Conservation (phyloP, 1,284 basidiomycete species). For the Acaromyces ingoldii region DNA sequence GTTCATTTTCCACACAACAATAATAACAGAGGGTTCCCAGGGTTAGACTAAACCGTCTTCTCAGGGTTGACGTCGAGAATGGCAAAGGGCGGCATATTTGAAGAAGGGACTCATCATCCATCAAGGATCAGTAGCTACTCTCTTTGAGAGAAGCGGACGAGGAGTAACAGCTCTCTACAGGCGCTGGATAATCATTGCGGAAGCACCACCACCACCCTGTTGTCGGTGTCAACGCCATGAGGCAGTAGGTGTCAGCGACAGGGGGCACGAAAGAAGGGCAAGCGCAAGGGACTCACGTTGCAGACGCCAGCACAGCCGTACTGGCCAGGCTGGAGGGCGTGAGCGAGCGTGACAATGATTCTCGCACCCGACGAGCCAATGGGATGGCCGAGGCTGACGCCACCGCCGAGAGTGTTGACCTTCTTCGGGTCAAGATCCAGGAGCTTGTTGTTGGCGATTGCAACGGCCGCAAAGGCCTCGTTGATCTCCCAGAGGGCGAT, state of each 20-base stretch:
- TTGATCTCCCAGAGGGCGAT: slow-evolving; percentile 95
- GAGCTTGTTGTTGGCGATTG: slow-evolving; percentile 48
- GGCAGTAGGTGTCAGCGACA: too few relatives aligned
- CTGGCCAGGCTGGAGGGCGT: slow-evolving; percentile 87
- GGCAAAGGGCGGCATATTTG: too few relatives aligned
- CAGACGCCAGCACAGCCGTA: slow-evolving; percentile 97
- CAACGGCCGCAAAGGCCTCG: slow-evolving; percentile 57
- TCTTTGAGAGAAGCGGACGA: too few relatives aligned
- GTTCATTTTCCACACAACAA: too few relatives aligned
- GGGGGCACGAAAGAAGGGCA: too few relatives aligned
- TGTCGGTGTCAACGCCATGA: background rate
- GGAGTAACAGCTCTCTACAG: too few relatives aligned
- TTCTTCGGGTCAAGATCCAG: slow-evolving; percentile 65
- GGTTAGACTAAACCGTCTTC: too few relatives aligned
- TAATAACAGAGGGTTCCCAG: too few relatives aligned
- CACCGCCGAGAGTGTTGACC: slow-evolving; percentile 82
- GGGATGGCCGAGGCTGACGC: slow-evolving; percentile 54
- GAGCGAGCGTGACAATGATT: slow-evolving; percentile 89
- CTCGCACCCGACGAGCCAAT: slow-evolving; percentile 93
- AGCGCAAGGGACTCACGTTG: too few relatives aligned
- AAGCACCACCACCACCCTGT: slow-evolving; percentile 39
- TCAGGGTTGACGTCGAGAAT: too few relatives aligned
- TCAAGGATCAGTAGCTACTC: too few relatives aligned
- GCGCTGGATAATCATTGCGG: slow-evolving; percentile 40
- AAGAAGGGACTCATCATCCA: too few relatives aligned